A percentile compares a stretch with the other conserved stretches of the same genome.
These are phyloP conservation scores for Pleurozium schreberi DNA, from an alignment of 225 moss, liverwort and hornwort species.

Conservation along the genomic window DNA sequence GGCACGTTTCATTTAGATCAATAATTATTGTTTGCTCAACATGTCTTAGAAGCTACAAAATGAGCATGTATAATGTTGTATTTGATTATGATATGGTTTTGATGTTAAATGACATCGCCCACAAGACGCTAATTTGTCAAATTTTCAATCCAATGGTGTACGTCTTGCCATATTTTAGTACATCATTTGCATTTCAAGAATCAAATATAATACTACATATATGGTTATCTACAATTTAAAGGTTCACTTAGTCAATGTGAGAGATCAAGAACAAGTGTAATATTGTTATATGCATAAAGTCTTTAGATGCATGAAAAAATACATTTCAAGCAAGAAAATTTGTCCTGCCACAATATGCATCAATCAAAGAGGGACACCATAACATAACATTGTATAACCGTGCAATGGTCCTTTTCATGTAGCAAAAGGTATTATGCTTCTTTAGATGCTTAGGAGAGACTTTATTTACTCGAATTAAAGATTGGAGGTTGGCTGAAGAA, in stretches of 20 bases:
- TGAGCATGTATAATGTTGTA: too few species aligned
- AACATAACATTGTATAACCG: not conserved
- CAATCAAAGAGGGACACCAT: rapidly evolving
- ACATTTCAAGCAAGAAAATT: not conserved
- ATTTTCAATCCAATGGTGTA: too few species aligned
- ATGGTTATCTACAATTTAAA: too few species aligned
- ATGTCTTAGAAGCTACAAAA: too few species aligned
- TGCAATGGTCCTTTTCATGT: not conserved
- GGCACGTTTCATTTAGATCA: too few species aligned
- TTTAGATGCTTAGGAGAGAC: rapidly evolving
- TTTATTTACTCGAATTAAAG: not conserved
- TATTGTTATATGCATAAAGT: not conserved
- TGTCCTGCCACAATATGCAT: not conserved
- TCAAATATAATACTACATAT: too few species aligned
- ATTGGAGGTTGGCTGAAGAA: not conserved
- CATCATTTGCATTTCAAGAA: too few species aligned
- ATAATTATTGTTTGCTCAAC: too few species aligned
- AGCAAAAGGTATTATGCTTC: not conserved
- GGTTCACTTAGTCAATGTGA: not conserved
- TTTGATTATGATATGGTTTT: too few species aligned
- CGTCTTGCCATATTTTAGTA: too few species aligned
- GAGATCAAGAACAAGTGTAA: not conserved
- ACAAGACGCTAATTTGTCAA: too few species aligned
- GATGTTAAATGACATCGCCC: too few species aligned
- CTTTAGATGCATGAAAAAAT: not conserved